These are phyloP conservation scores for Penicilliopsis zonata DNA, from an alignment of 495 filamentous ascomycete species.

Conservation along the genomic window DNA sequence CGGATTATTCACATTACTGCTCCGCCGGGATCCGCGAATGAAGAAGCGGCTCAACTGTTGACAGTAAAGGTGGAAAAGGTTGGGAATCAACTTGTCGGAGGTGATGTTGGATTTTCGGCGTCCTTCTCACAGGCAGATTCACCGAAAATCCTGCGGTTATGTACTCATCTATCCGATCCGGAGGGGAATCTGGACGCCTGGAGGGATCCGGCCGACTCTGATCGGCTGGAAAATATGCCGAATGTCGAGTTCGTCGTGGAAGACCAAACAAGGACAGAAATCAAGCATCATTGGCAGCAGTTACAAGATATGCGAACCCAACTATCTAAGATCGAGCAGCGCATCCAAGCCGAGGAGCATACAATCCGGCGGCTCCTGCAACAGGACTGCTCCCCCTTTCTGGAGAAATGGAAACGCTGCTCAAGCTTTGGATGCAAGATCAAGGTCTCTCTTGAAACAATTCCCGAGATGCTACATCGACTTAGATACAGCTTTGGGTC, in stretches of 20 bases:
- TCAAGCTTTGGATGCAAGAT: constrained; percentile 5
- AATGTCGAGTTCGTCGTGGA: background rate
- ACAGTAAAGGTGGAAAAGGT: constrained; percentile 29
- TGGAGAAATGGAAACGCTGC: constrained; percentile 7
- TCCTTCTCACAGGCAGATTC: constrained; percentile 32
- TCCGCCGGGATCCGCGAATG: constrained; percentile 10
- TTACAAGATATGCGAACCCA: constrained; percentile 11
- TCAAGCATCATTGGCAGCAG: constrained; percentile 18
- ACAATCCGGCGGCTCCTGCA: constrained; percentile 5
- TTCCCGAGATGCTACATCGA: constrained; percentile 14
- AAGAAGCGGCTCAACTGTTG: constrained; percentile 32
- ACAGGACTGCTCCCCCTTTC: constrained; percentile 3
- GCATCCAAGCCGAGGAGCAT: constrained; percentile 4
- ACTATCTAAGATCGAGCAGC: constrained; percentile 1
- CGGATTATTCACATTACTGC: constrained; percentile 30
- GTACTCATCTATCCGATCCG: constrained; percentile 16
- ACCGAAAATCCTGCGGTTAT: constrained; percentile 23
- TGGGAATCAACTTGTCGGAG: constrained; percentile 17
- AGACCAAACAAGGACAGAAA: constrained; percentile 4
- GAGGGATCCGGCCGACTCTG: constrained; percentile 1
- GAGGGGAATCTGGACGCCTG: constrained; percentile 2
- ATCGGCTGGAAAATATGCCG: background rate
- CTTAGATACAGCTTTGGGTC: constrained; percentile 9
- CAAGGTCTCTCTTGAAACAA: constrained; percentile 4
- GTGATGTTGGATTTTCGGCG: constrained; percentile 26